Evolutionary conservation across 257 asterid genomes (phyloP).

Genomic region (Handroanthus guayacan): DNA sequence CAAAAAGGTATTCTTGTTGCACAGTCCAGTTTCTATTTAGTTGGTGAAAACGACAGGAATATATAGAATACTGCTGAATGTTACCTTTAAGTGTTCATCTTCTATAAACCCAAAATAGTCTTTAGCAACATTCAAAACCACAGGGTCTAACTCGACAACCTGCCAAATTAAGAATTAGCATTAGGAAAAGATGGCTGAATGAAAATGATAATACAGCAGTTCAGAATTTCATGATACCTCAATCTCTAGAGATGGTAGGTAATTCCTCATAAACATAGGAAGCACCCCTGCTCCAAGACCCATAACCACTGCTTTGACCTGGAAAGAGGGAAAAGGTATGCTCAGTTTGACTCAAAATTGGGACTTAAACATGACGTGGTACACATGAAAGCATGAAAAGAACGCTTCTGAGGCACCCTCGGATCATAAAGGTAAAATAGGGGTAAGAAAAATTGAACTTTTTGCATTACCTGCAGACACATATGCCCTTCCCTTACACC

Average conservation of each 20-base stretch:
- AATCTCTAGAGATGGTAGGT: conserved; percentile 59
- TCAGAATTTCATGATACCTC: conserved; percentile 56
- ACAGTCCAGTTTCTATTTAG: conserved; percentile 9
- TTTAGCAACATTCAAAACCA: conserved; percentile 76
- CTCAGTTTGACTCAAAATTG: conserved; percentile 22
- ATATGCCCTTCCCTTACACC: neutral
- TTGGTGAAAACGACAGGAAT: conserved; percentile 8
- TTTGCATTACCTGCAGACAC: conserved; percentile 6
- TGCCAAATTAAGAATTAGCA: conserved; percentile 46
- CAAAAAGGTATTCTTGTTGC: conserved; percentile 4
- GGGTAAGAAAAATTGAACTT: neutral
- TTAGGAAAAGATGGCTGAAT: conserved; percentile 31
- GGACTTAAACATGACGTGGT: conserved; percentile 15
- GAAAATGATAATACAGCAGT: neutral
- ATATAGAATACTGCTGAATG: neutral
- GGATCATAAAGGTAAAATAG: neutral
- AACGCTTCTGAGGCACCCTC: neutral
- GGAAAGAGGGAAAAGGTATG: conserved; percentile 36
- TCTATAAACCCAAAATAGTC: conserved; percentile 71
- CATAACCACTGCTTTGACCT: conserved; percentile 74
- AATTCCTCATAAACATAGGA: conserved; percentile 86
- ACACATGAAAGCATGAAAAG: neutral
- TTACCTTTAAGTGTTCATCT: conserved; percentile 75
- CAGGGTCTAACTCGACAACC: conserved; percentile 87
- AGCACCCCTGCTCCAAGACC: conserved; percentile 99